Evolutionary conservation across 2,329 filamentous ascomycete genomes (phyloP), one percentile per base, ranked within the genome.

Genomic region (Aspergillus fumigatus): DNA sequence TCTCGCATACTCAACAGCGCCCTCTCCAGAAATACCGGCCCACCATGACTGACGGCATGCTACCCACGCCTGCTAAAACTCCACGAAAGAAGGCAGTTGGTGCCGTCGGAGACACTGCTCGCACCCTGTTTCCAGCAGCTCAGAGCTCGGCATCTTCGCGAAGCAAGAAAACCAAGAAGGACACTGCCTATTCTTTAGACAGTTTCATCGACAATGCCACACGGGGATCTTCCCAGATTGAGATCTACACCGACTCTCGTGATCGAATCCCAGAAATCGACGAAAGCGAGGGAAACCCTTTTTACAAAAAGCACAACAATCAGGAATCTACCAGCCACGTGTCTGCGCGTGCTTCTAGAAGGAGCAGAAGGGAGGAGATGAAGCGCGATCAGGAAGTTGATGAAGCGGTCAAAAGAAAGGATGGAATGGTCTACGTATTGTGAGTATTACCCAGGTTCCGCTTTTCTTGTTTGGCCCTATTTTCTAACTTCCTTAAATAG

Each of bases 221-320:
- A 21, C 61, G 62, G 21, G 65, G 60, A 23, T 71, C 75, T 43
- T 69, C 72, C 4, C 71, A 76, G 53, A 82, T 86, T 48, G 70
- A 81, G 51, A 84, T 87, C 59, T 87, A 80, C 71, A 86, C 83
- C n/a, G 84, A 88, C 63, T 81, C 82, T 26, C 81, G 84, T 61
- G 84, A 86, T 65, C 80, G 82, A 48, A 74, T 86, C 32, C 84
- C 84, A 14, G 76, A 80, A 51, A 56, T 79, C 2, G 81, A 82
- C 59, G 67, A 76, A 4, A 76, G 73, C 35, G 74, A 79, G 49
- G 78, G 80, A 53, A 87, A 86, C 62, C 83, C 83, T 0, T 87
- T 87, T 63, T 64, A 79, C 50, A 76, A 73, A 14, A 75, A 75
- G 59, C 62, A 68, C 51, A 64, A 68, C 54, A 70, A 73, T 64